Evolutionary conservation across 2,329 filamentous ascomycete species (phyloP).

Genomic region (Emergomyces africanus): DNA sequence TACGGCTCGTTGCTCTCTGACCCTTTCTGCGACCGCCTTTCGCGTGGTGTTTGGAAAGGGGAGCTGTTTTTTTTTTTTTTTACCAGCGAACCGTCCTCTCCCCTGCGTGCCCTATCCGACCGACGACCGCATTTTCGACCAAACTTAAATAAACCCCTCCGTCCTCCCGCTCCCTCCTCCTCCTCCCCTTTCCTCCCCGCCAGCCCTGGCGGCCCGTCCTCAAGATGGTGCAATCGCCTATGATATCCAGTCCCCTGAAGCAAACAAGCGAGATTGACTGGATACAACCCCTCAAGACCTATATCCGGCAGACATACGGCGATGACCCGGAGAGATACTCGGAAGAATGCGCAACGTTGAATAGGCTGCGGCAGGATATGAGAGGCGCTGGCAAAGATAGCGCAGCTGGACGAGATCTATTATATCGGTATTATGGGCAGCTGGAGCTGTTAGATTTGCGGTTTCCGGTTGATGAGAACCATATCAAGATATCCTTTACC

Average conservation of each 20-base stretch:
- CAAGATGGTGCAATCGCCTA: constrained; percentile 72
- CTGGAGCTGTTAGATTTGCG: constrained; percentile 85
- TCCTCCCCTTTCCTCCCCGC: constrained; percentile 5
- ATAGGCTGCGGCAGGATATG: constrained; percentile 95
- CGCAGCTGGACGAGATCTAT: constrained; percentile 77
- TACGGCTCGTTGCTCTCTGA: neutral
- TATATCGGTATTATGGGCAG: constrained; percentile 97
- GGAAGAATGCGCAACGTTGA: constrained; percentile 89
- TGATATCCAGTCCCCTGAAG: constrained; percentile 89
- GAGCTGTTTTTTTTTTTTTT: neutral
- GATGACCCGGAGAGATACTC: constrained; percentile 94
- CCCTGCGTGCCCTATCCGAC: neutral
- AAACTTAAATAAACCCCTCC: neutral
- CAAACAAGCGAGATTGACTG: constrained; percentile 98
- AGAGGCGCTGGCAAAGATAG: constrained; percentile 94
- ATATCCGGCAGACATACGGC: constrained; percentile 87
- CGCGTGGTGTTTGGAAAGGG: neutral
- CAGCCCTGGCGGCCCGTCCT: constrained; percentile 9
- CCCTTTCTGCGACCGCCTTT: constrained; percentile 2
- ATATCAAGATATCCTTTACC: constrained; percentile 98
- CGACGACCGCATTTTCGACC: neutral
- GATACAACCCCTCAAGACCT: constrained; percentile 79
- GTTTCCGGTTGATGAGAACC: constrained; percentile 95
- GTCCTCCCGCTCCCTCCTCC: neutral
- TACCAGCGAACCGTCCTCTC: neutral